Base-by-base conservation (phyloP, 192 early-diverging fungal species). In the Umbelopsis isabellina region DNA sequence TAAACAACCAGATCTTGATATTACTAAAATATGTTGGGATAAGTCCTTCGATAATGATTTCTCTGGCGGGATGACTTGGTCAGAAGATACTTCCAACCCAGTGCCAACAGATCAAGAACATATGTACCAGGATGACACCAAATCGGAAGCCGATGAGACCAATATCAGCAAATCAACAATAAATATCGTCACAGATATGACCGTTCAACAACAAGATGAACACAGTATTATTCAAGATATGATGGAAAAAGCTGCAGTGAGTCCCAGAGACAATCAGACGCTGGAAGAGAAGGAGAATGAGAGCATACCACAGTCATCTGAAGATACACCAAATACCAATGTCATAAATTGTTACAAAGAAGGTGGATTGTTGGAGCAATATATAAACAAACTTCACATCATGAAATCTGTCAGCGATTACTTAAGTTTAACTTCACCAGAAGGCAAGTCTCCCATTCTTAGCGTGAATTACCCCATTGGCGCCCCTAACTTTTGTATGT, bases 341-440 rank as follows among this genome's bases (percentile, higher is more conserved):
- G 30, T 61, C 4, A 13, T 35, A 5, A 33, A 13, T 0, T 25
- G 33, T 30, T 61, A 27, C 33, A 10, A 35, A 35, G 33, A 35
- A 12, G 30, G 33, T 35, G 55, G 30, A 11, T 37, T 70, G 23
- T 25, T 78, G 1, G 37, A 46, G 45, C 30, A 44, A 22, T 52
- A 66, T 18, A 21, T 53, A 15, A 78, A 78, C 50, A 78, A 78
- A 46, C 45, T 52, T 20, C 22, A 20, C 11, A 49, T 73, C 30
- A 69, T 73, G 1, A 67, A 72, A 37, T 66, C 76, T 44, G 71
- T 45, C 6, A 70, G 53, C 8, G 46, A 65, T 48, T 78, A 70
- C 50, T 55, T 78, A 12, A 68, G 73, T 66, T 70, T 78, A 30
- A 46, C 52, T 10, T 18, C 67, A 10, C 49, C 67, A 22, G 76